Evolutionary conservation across 768 basidiomycete genomes (phyloP).

Genomic region (Suillus variegatus): DNA sequence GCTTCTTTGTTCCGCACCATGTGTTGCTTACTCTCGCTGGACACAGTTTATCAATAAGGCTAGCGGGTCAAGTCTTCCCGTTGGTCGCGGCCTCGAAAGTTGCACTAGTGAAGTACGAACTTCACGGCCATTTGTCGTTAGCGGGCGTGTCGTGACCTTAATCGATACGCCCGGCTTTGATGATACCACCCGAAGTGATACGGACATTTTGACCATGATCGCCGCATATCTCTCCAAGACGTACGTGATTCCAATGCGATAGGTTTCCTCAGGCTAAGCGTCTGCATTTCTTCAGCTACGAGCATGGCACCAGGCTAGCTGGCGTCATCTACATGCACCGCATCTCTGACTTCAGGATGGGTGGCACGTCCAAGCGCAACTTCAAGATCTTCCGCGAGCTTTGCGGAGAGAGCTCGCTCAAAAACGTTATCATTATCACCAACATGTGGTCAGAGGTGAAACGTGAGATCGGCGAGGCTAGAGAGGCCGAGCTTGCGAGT

Average conservation of each 20-base stretch:
- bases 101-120: constrained; percentile 44
- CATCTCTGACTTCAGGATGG: constrained; percentile 52
- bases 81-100: constrained; percentile 43
- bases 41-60: constrained; percentile 48
- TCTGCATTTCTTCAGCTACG: constrained; percentile 24
- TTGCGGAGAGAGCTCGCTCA: constrained; percentile 51
- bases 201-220: constrained; percentile 45
- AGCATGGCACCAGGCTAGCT: constrained; percentile 41
- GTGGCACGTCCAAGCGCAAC: constrained; percentile 51
- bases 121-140: constrained; percentile 39
- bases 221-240: constrained; percentile 27
- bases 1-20: too few species aligned
- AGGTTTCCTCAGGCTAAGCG: background rate
- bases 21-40: background rate
- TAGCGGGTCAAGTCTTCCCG: constrained; percentile 42
- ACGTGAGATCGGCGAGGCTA: constrained; percentile 37
- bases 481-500: constrained; percentile 46
- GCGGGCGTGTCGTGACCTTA: constrained; percentile 40
- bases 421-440: constrained; percentile 53
- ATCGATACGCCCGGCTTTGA: constrained; percentile 61
- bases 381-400: constrained; percentile 53
- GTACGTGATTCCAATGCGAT: constrained; percentile 1
- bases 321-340: constrained; percentile 60
- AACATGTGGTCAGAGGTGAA: constrained; percentile 54
- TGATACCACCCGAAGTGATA: constrained; percentile 45